These are phyloP conservation scores for Blastomyces parvus DNA, from an alignment of 2,329 filamentous ascomycete genomes.

Conservation along the genomic window DNA sequence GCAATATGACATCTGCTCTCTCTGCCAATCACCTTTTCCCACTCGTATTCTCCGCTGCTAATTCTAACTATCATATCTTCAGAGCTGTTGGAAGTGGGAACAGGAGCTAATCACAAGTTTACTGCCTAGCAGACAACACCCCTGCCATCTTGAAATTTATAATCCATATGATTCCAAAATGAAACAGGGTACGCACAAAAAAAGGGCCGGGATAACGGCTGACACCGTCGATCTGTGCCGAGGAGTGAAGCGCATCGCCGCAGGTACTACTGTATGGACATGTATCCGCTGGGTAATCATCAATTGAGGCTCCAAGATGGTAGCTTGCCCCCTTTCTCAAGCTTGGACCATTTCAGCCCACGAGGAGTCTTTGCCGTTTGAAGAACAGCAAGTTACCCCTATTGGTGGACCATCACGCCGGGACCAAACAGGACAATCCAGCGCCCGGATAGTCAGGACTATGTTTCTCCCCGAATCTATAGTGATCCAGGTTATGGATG, in stretches of 20 bases:
- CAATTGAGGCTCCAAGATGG: not conserved
- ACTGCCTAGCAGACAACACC: not conserved
- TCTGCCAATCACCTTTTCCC: not conserved
- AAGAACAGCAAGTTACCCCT: not conserved
- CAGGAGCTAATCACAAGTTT: not conserved
- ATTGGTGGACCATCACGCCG: slow-evolving; percentile 2
- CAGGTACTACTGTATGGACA: no score
- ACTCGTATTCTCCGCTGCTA: not conserved
- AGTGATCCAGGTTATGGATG: not conserved
- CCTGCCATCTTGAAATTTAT: not conserved
- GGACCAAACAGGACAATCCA: not conserved
- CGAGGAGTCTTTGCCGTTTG: not conserved
- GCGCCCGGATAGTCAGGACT: not conserved
- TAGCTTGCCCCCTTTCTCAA: not conserved
- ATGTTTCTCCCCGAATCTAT: not conserved
- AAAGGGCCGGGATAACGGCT: not conserved
- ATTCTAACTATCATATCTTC: not conserved
- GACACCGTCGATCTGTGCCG: not conserved
- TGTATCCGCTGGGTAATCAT: not conserved
- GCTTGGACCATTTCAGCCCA: not conserved
- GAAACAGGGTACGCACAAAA: not conserved
- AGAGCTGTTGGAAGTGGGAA: not conserved
- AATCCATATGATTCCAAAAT: not conserved
- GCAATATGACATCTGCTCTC: not conserved
- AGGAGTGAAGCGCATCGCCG: not conserved